These are phyloP conservation scores for Jamesozyma spencerorum DNA, from an alignment of 805 yeast species.

Conservation along the genomic window DNA sequence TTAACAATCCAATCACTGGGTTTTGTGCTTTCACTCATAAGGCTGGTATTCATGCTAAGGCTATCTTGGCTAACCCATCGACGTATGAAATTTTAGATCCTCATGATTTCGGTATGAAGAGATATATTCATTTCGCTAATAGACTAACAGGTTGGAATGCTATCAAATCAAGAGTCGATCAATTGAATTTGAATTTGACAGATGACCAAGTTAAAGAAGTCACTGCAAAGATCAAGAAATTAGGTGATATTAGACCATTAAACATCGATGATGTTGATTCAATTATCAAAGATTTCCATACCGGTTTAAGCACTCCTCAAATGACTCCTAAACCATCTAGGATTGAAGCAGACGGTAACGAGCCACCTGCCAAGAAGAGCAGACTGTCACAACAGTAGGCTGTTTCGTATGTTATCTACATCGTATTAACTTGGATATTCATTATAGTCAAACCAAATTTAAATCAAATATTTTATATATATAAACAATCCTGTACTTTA, in stretches of 20 bases:
- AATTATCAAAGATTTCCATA: constrained; percentile 87
- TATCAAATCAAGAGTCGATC: constrained; percentile 95
- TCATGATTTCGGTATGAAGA: constrained; percentile 85
- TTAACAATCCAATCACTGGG: constrained; percentile 97
- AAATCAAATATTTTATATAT: too few relatives aligned
- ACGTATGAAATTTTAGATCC: constrained; percentile 95
- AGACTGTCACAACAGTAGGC: constrained; percentile 3
- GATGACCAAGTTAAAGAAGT: constrained; percentile 95
- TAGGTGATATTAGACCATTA: constrained; percentile 91
- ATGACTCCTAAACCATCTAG: constrained; percentile 4
- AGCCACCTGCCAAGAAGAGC: constrained; percentile 14
- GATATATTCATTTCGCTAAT: constrained; percentile 96
- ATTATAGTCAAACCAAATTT: too few relatives aligned
- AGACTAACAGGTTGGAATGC: constrained; percentile 99
- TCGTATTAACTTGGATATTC: too few relatives aligned
- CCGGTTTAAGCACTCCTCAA: constrained; percentile 33
- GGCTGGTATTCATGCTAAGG: constrained; percentile 99
- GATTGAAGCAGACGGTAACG: constrained; percentile 9
- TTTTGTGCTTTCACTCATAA: constrained; percentile 99
- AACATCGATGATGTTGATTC: constrained; percentile 96
- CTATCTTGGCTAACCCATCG: constrained; percentile 94
- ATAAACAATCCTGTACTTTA: too few relatives aligned
- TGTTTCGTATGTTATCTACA: not conserved
- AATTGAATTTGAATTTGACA: constrained; percentile 77
- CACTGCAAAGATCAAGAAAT: constrained; percentile 81